phyloP scores from a whole-genome alignment of 768 basidiomycete species.

The Leccinellum rugosiceps region DNA sequence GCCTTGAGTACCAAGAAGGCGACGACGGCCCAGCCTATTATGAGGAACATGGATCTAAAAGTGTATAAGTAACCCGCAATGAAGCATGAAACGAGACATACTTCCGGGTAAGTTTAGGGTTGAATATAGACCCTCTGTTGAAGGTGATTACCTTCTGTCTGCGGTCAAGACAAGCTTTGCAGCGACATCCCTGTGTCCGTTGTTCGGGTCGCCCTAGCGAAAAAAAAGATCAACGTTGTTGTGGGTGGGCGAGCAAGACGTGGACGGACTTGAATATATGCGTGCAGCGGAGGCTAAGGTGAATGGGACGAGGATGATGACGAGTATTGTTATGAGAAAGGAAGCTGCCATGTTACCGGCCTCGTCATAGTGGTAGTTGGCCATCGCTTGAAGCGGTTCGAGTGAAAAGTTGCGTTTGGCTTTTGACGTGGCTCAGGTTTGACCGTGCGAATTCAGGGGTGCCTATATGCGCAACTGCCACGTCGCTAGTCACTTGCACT shows the following conservation, averaged over 20 bases:
- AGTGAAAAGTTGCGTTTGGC: not conserved
- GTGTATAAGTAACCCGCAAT: not conserved
- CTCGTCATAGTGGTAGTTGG: conserved; percentile 84
- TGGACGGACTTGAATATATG: conserved; percentile 42
- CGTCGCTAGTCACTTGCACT: no score
- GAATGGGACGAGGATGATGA: conserved; percentile 76
- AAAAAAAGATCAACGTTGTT: no score
- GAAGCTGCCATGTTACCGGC: conserved; percentile 84
- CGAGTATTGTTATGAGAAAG: conserved; percentile 88
- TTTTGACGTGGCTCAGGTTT: conserved; percentile 20
- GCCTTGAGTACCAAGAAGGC: conserved; percentile 67
- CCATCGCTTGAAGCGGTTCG: conserved; percentile 48
- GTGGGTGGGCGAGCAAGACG: conserved; percentile 6
- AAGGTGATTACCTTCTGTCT: conserved; percentile 42
- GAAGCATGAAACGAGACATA: conserved; percentile 25
- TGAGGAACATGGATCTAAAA: conserved; percentile 54
- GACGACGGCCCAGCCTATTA: conserved; percentile 73
- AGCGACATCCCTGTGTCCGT: conserved; percentile 51
- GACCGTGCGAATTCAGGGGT: conserved; percentile 18
- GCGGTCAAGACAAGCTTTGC: conserved; percentile 57
- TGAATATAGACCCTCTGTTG: conserved; percentile 46
- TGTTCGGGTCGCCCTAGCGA: conserved; percentile 31
- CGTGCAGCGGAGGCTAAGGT: conserved; percentile 51
- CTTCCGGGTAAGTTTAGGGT: conserved; percentile 50
- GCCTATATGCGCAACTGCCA: no score